A percentile compares a stretch with the other conserved stretches of the same genome.
Conservation (phyloP, 306 rosid genomes). For the Vicia faba region DNA sequence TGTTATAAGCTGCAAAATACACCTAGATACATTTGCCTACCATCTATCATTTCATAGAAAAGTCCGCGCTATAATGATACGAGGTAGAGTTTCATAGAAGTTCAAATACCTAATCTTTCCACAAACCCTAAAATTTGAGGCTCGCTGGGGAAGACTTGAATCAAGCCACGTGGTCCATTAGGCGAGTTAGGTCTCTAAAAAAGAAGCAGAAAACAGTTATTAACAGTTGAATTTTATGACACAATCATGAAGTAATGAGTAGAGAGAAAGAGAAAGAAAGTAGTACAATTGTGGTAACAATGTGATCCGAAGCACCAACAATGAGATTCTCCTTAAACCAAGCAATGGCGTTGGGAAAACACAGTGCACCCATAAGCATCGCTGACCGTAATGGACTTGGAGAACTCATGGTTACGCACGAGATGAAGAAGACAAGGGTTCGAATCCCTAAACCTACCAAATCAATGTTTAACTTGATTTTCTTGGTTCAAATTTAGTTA, state of each 20-base stretch:
- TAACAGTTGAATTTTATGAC: background rate
- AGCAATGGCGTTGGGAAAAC: constrained; percentile 68
- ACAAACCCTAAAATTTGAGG: constrained; percentile 67
- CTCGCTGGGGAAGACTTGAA: constrained; percentile 50
- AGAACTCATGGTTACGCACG: constrained; percentile 42
- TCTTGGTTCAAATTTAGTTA: too few species aligned
- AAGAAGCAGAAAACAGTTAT: background rate
- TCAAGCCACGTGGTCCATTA: constrained; percentile 67
- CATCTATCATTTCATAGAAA: too few species aligned
- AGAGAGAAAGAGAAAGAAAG: background rate
- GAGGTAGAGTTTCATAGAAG: too few species aligned
- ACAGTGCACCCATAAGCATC: constrained; percentile 55
- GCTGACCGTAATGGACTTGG: constrained; percentile 59
- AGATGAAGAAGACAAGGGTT: background rate
- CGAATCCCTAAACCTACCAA: background rate
- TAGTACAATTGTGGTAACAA: constrained; percentile 68
- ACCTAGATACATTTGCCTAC: too few species aligned
- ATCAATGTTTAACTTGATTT: too few species aligned
- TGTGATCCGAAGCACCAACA: constrained; percentile 81
- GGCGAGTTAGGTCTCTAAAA: constrained; percentile 73
- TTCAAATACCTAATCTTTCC: constrained; percentile 56
- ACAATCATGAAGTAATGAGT: too few species aligned
- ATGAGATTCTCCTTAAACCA: constrained; percentile 89
- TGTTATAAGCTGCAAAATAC: too few species aligned
- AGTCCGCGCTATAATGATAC: too few species aligned